Base-by-base conservation (phyloP, 768 basidiomycete species). In the Myochromella boudieri region DNA sequence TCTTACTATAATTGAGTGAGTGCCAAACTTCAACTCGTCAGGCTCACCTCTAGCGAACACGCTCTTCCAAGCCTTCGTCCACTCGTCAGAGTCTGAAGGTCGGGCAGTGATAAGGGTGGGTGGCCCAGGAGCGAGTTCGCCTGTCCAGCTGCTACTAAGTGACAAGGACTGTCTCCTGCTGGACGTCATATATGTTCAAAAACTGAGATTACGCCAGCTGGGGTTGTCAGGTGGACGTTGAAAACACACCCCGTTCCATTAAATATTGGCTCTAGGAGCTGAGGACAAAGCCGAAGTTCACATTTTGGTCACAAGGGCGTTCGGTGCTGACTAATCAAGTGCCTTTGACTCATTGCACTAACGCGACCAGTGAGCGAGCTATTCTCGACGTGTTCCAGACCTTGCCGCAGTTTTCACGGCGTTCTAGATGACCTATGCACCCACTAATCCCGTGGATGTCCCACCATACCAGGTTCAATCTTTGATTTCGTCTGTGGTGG, bases 381-480 rank as follows among this genome's bases (percentile, higher is more conserved):
- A n/a, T n/a, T n/a, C n/a, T n/a, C n/a, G n/a, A n/a, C n/a, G n/a
- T n/a, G n/a, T n/a, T n/a, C n/a, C n/a, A n/a, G n/a, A n/a, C n/a
- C n/a, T n/a, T n/a, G n/a, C n/a, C n/a, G n/a, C n/a, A n/a, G n/a
- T n/a, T n/a, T n/a, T n/a, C n/a, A n/a, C n/a, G n/a, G n/a, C n/a
- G n/a, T n/a, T 20, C 8, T 11, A 70, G 17, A 75, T 76, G 74
- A 57, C 66, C 54, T 68, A 65, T 28, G 62, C 70, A 21, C 68
- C 68, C 5, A 65, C 62, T 9, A 65, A 61, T 31, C 75, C 75
- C 6, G 57, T 77, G 26, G 74, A 81, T 34, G 71, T 84, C 4
- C 81, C 84, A 7, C 85, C 84, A 8, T 88, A 84, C 62, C 71
- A 78, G 47, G 58, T 83, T 15, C 79, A 75, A 49, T 65, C 67